phyloP scores from a whole-genome alignment of 2,329 filamentous ascomycete genomes.

The Calonectria crousiana region DNA sequence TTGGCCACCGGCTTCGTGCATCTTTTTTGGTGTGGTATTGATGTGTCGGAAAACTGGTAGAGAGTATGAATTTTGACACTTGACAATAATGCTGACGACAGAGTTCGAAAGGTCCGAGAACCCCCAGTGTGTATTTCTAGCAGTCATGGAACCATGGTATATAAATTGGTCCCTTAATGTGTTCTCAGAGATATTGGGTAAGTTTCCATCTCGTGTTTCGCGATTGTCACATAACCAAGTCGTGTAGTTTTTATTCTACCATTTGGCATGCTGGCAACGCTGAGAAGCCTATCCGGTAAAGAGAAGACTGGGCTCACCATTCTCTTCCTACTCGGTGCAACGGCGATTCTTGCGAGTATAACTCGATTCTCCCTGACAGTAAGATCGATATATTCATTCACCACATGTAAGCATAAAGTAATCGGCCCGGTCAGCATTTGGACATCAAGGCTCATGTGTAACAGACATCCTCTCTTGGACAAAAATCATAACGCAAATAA shows the following conservation, averaged over 20 bases:
- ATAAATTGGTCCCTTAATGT: background rate
- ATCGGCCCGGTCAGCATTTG: too few species aligned
- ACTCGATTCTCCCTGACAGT: background rate
- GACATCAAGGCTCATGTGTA: too few species aligned
- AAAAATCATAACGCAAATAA: conserved; percentile 7
- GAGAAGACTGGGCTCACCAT: background rate
- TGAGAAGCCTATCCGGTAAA: background rate
- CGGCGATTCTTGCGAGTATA: background rate
- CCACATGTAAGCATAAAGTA: background rate
- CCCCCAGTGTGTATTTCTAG: background rate
- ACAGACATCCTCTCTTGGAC: background rate
- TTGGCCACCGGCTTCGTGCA: background rate
- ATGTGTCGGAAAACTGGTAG: background rate
- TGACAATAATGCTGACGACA: background rate
- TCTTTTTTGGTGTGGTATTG: conserved; percentile 1
- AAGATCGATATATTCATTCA: background rate
- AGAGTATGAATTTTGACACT: background rate
- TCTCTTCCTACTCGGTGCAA: background rate
- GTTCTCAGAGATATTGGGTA: background rate
- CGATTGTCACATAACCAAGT: background rate
- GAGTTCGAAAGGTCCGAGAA: background rate
- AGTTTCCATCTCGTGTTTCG: background rate
- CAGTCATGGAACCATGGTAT: background rate
- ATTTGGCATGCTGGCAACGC: background rate
- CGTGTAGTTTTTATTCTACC: background rate